Base-by-base conservation (phyloP, 345 rosid species). In the Rhodomyrtus tomentosa region DNA sequence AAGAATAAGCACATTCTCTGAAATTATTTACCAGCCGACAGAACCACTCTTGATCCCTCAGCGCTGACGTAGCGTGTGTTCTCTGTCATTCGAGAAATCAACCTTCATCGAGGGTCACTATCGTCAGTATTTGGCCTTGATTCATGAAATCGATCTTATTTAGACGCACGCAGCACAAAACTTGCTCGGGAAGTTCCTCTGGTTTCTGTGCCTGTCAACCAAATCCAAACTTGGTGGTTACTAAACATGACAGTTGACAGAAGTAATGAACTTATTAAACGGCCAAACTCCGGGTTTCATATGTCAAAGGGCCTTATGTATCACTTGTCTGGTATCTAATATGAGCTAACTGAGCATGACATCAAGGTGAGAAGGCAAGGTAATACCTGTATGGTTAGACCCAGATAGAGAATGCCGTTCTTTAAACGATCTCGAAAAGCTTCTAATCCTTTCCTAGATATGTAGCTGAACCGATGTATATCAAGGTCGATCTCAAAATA, bases 381-480 rank as follows among this genome's bases (percentile, higher is more conserved):
- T 14, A 21, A 36, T 91, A 95, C 98, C 98, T 95, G 98, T 88
- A 95, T 94, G 6, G 98, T 93, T 85, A 94, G 89, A 81, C 98
- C 95, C 55, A 95, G 90, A 90, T 95, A 91, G 25, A 92, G 88
- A 83, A 92, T 85, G 18, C 95, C 96, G 7, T 91, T 83, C 90
- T 90, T 90, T 84, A 94, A 82, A 49, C 95, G 88, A 10, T 92
- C 94, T 72, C 93, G 89, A 91, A 95, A 95, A 52, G 98, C 92
- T 88, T 95, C 98, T n/a, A 95, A 89, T 52, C 98, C 98, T 90
- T 92, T 95, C 84, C 98, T 93, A 14, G 98, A 92, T 80, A 95
- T 94, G 93, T 92, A 92, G 91, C 96, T 92, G 92, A 95, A 95
- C 10, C 98, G 90, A 84, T 95, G 98, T 55, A 95, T 89, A 81